phyloP scores from a whole-genome alignment of 2,329 filamentous ascomycete species.

The Monosporascus sp. region DNA sequence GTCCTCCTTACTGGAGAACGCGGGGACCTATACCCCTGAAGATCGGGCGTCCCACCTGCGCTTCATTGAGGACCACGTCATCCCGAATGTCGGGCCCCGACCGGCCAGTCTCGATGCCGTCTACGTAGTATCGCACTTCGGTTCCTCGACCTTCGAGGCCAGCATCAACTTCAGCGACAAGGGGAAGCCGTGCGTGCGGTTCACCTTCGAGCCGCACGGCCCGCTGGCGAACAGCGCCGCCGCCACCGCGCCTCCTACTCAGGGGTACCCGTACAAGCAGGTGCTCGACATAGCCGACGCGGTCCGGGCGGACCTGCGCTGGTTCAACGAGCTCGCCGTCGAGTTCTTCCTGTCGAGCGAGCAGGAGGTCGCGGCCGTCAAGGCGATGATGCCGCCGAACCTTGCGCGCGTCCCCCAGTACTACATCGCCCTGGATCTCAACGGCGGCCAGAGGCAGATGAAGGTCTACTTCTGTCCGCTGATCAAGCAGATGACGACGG shows the following conservation, averaged over 20 bases:
- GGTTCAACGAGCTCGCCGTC: constrained; percentile 17
- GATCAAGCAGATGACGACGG: constrained; percentile 18
- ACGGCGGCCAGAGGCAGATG: constrained; percentile 11
- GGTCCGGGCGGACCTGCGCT: constrained; percentile 6
- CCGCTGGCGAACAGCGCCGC: constrained; percentile 4
- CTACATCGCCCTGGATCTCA: constrained; percentile 21
- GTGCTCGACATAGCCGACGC: constrained; percentile 6
- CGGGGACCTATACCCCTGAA: neutral
- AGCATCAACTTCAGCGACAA: constrained; percentile 11
- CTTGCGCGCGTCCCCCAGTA: constrained; percentile 15
- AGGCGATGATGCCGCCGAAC: constrained; percentile 9
- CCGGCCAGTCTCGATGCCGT: neutral
- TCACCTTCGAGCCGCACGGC: constrained; percentile 11
- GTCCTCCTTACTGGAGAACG: neutral
- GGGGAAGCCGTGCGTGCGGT: constrained; percentile 8
- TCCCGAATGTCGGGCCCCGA: neutral
- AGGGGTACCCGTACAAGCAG: constrained; percentile 3
- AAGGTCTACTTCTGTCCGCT: constrained; percentile 21
- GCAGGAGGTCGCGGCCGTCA: constrained; percentile 6
- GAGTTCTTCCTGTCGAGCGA: constrained; percentile 13
- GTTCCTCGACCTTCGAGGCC: constrained; percentile 8
- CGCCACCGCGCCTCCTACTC: constrained; percentile 7
- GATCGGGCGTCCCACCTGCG: neutral
- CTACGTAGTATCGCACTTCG: neutral
- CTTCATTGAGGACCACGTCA: neutral